These are phyloP conservation scores for Calonectria honghensis DNA, from an alignment of 2,329 filamentous ascomycete genomes.

Conservation along the genomic window DNA sequence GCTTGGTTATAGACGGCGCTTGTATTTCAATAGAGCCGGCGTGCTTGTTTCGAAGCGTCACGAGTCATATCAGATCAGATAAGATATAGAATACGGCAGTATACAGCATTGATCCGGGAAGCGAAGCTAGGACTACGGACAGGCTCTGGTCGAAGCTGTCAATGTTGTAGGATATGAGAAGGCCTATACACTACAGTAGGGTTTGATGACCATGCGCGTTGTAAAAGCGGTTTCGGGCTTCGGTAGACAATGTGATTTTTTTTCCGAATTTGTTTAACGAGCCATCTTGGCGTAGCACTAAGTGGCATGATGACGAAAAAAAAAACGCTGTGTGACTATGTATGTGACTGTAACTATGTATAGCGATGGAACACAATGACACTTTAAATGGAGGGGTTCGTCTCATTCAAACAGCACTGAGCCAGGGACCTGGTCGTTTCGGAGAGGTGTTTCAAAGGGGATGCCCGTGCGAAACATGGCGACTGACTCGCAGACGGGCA, in stretches of 20 bases:
- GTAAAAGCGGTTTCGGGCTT: conserved; percentile 12
- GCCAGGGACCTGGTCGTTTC: conserved; percentile 32
- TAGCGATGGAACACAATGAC: background rate
- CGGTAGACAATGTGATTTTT: conserved; percentile 5
- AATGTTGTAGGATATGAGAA: conserved; percentile 40
- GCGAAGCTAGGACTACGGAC: conserved; percentile 29
- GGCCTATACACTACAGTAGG: conserved; percentile 31
- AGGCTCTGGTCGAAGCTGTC: conserved; percentile 34
- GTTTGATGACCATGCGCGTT: conserved; percentile 6
- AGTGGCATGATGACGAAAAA: background rate
- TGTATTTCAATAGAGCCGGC: conserved; percentile 48
- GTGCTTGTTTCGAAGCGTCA: conserved; percentile 47
- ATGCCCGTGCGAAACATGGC: conserved; percentile 23
- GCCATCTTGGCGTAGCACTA: background rate
- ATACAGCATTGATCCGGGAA: conserved; percentile 32
- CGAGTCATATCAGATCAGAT: conserved; percentile 38
- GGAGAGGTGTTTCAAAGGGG: conserved; percentile 26
- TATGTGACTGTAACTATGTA: conserved; percentile 2
- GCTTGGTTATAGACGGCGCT: conserved; percentile 43
- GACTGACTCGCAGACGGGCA: conserved; percentile 13
- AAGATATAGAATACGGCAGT: conserved; percentile 40
- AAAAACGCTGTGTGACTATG: background rate
- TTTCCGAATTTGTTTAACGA: background rate
- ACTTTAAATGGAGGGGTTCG: conserved; percentile 15
- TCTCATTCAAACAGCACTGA: conserved; percentile 22